These are phyloP conservation scores for Rutidosis leptorrhynchoides DNA, from an alignment of 129 eudicot species.

Conservation along the genomic window DNA sequence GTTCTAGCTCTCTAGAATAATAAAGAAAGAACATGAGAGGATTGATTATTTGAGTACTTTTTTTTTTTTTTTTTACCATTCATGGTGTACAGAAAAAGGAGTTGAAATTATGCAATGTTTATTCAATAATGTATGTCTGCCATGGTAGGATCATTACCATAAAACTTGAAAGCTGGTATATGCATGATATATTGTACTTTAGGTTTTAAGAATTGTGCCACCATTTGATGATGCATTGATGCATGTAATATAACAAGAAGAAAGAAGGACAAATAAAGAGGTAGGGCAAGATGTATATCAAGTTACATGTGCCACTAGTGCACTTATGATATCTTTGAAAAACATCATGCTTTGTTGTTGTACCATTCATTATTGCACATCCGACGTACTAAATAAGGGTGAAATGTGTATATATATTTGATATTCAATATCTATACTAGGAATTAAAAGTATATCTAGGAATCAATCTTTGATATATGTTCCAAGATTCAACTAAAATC, in stretches of 20 bases:
- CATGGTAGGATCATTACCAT: slow-evolving; percentile 20
- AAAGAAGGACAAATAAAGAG: slow-evolving; percentile 26
- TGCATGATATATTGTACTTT: slow-evolving; percentile 18
- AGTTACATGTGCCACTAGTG: slow-evolving; percentile 16
- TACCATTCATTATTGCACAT: slow-evolving; percentile 21
- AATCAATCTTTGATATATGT: no score
- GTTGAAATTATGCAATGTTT: slow-evolving; percentile 11
- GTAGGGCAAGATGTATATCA: slow-evolving; percentile 27
- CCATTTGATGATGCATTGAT: slow-evolving; percentile 18
- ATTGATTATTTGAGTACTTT: slow-evolving; percentile 5
- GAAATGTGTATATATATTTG: no score
- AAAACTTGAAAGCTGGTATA: slow-evolving; percentile 17
- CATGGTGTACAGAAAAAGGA: slow-evolving; percentile 18
- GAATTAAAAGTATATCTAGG: no score
- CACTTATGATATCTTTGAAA: slow-evolving; percentile 30
- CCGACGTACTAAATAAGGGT: background rate
- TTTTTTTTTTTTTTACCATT: slow-evolving; percentile 20
- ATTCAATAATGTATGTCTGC: slow-evolving; percentile 26
- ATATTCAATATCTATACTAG: no score
- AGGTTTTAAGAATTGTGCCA: slow-evolving; percentile 18
- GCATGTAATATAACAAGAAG: slow-evolving; percentile 19
- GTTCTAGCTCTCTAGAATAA: background rate
- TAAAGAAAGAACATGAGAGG: slow-evolving; percentile 18
- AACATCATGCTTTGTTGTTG: slow-evolving; percentile 16
- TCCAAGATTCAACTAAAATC: no score